These are phyloP conservation scores for Pleurotus pulmonarius DNA, from an alignment of 768 basidiomycete genomes.

Conservation along the genomic window DNA sequence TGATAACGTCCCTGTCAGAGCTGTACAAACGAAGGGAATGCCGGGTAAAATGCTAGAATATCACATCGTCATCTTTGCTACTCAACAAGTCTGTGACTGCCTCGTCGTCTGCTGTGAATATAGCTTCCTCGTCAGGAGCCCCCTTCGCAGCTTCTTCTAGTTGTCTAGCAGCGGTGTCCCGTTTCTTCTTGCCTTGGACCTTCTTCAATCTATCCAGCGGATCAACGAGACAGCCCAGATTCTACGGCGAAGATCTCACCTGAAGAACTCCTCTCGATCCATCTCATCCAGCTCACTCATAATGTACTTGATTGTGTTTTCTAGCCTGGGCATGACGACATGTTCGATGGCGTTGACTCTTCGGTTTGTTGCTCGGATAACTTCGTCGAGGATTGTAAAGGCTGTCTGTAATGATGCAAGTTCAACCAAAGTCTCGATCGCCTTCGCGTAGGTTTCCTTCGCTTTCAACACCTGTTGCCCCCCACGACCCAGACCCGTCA, in stretches of 20 bases:
- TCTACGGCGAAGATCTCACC: conserved; percentile 37
- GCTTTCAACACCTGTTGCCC: conserved; percentile 93
- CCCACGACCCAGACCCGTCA: conserved; percentile 94
- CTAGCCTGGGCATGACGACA: conserved; percentile 90
- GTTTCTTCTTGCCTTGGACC: conserved; percentile 96
- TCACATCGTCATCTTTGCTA: conserved; percentile 89
- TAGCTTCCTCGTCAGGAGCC: not conserved
- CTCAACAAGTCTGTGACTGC: conserved; percentile 56
- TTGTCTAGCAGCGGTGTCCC: conserved; percentile 51
- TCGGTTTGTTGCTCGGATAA: conserved; percentile 98
- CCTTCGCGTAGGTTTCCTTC: conserved; percentile 98
- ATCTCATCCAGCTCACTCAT: conserved; percentile 97
- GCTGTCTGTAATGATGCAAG: conserved; percentile 96
- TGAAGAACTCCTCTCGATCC: conserved; percentile 95
- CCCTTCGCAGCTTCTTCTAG: conserved; percentile 15
- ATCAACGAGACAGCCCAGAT: not conserved
- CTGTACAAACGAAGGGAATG: too few species aligned
- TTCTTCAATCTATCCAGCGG: conserved; percentile 74
- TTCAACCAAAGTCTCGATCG: conserved; percentile 95
- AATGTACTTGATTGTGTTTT: conserved; percentile 98
- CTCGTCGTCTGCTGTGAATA: conserved; percentile 24
- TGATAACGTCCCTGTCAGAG: too few species aligned
- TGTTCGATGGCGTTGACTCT: conserved; percentile 99
- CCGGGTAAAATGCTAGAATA: conserved; percentile 55
- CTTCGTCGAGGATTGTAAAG: conserved; percentile 97